Evolutionary conservation across 371 early-diverging fungal species (phyloP).

Genomic region (Capillidium rhysosporum): DNA sequence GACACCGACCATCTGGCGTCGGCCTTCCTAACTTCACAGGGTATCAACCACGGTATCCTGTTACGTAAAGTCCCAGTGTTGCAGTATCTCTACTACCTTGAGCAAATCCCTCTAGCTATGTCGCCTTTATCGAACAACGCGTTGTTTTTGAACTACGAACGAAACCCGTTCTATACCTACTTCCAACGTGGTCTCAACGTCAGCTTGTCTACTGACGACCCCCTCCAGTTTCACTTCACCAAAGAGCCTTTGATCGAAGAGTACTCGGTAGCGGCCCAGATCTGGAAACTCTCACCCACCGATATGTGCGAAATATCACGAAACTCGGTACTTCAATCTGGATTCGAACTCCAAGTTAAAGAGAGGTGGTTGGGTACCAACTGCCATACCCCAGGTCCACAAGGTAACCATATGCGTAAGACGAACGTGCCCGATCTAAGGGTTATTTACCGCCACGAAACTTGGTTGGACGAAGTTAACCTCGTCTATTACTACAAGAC

Average conservation of each 20-base stretch:
- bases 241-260: constrained; percentile 98
- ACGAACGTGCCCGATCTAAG: constrained; percentile 94
- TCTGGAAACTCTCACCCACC: constrained; percentile 83
- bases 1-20: constrained; percentile 91
- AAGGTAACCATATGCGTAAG: constrained; percentile 79
- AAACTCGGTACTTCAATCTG: constrained; percentile 87
- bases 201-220: constrained; percentile 94
- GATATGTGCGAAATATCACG: constrained; percentile 98
- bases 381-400: constrained; percentile 53
- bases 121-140: constrained; percentile 97
- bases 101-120: constrained; percentile 96
- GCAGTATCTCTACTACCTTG: constrained; percentile 90
- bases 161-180: constrained; percentile 88
- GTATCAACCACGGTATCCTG: constrained; percentile 91
- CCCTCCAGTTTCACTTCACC: constrained; percentile 96
- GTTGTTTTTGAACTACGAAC: constrained; percentile 85
- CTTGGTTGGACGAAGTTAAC: constrained; percentile 61
- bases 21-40: constrained; percentile 77
- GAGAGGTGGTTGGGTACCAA: constrained; percentile 81
- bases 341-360: constrained; percentile 82
- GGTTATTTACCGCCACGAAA: constrained; percentile 67
- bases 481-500: constrained; percentile 21
- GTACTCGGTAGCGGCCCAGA: constrained; percentile 96
- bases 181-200: constrained; percentile 95
- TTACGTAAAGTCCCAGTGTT: constrained; percentile 91